Percentiles rank a stretch among this genome's conserved stretches.
Evolutionary conservation across 192 early-diverging fungal genomes (phyloP).

Genomic region (Backusella circina): DNA sequence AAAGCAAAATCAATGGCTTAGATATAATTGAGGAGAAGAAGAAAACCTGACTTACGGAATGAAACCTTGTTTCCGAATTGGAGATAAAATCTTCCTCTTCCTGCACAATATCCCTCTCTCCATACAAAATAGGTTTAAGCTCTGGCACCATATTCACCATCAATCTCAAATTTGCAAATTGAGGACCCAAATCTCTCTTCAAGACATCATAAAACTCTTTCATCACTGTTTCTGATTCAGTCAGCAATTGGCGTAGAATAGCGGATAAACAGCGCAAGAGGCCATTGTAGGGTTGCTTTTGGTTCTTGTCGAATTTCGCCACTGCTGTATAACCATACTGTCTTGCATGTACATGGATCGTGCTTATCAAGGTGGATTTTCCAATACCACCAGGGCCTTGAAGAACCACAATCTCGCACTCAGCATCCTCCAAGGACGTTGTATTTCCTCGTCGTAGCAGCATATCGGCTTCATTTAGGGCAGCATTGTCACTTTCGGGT

Average conservation of each 20-base stretch:
- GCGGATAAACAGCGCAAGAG: conserved; percentile 17
- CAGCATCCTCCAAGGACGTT: not conserved
- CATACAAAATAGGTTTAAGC: conserved; percentile 14
- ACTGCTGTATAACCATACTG: conserved; percentile 19
- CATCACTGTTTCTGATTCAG: conserved; percentile 17
- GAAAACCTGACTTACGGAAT: conserved; percentile 12
- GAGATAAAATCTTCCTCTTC: not conserved
- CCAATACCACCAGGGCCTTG: conserved; percentile 24
- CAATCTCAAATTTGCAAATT: conserved; percentile 19
- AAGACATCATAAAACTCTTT: conserved; percentile 17
- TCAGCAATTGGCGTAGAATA: conserved; percentile 18
- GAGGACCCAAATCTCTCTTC: conserved; percentile 19
- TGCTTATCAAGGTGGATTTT: conserved; percentile 17
- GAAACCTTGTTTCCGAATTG: conserved; percentile 21
- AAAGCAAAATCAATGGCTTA: not conserved
- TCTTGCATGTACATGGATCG: conserved; percentile 16
- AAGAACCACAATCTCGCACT: conserved; percentile 10
- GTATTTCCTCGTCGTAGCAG: not conserved
- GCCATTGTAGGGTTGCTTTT: conserved; percentile 23
- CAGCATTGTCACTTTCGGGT: not conserved
- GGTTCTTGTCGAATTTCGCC: conserved; percentile 24
- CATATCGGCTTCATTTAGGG: conserved; percentile 2
- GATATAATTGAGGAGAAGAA: not conserved
- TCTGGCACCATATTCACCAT: conserved; percentile 25
- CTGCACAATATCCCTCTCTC: not conserved